Percentiles rank a stretch among this genome's conserved stretches.
Evolutionary conservation across 2,329 filamentous ascomycete genomes (phyloP).

Genomic region (Exophiala oligosperma): DNA sequence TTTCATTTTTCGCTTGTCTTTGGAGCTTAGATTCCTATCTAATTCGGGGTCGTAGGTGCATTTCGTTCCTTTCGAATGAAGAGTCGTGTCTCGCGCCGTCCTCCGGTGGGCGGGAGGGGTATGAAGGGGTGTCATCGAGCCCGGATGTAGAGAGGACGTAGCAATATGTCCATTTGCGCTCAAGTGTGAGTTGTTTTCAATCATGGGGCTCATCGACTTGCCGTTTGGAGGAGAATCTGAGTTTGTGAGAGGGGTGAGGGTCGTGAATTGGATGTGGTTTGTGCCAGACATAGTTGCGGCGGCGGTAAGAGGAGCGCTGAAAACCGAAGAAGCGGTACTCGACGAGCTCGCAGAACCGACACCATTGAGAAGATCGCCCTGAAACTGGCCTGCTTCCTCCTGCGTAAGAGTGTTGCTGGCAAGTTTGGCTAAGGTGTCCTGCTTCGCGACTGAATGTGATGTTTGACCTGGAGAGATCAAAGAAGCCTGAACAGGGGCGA

Average conservation of each 20-base stretch:
- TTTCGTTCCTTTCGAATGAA: conserved; percentile 58
- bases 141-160: conserved; percentile 33
- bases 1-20: conserved; percentile 52
- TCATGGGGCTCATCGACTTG: conserved; percentile 57
- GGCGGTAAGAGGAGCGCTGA: conserved; percentile 58
- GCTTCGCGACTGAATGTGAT: conserved; percentile 11
- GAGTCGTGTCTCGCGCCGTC: conserved; percentile 52
- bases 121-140: conserved; percentile 42
- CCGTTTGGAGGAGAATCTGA: conserved; percentile 63
- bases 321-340: conserved; percentile 70
- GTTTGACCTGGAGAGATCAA: conserved; percentile 15
- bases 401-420: conserved; percentile 34
- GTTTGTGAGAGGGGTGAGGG: conserved; percentile 66
- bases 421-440: conserved; percentile 15
- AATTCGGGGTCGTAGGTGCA: conserved; percentile 64
- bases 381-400: conserved; percentile 36
- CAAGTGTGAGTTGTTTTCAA: conserved; percentile 14
- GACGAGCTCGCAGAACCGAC: conserved; percentile 72
- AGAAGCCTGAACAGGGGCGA: conserved; percentile 13
- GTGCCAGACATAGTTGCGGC: conserved; percentile 55
- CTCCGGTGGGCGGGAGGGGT: conserved; percentile 46
- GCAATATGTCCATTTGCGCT: conserved; percentile 26
- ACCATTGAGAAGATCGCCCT: conserved; percentile 68
- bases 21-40: conserved; percentile 59
- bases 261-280: conserved; percentile 53